Evolutionary conservation across 1,139 yeast genomes (phyloP), one percentile per base, ranked within the genome.

Genomic region (Saccharomyces hybrid): DNA sequence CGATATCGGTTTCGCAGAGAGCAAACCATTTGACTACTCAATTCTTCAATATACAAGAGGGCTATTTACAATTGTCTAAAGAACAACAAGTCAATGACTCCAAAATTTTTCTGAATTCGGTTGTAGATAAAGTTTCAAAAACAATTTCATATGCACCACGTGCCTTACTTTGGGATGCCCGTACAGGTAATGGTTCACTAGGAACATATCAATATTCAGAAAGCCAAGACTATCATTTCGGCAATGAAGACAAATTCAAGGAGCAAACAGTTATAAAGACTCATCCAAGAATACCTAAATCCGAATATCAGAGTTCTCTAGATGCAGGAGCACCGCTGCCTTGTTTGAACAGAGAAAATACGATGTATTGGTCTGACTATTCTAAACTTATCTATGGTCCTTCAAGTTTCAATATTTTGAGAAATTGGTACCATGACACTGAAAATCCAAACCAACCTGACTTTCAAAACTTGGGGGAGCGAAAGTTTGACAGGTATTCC

Each of bases 281-380:
- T 9, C 70, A 67, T 55, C 63, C 65, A 9, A 63, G 65, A 41
- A 64, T 77, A 1, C 61, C 64, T 1, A 81, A 78, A 66, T 82
- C 81, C 59, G 78, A 75, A 23, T 88, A 83, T 65, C 96, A 88
- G 66, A 59, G 57, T 42, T 80, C 83, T 1, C 69, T 89, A 32
- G 96, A 88, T 68, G 54, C 67, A 2, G 83, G 83, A 16, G 58
- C 64, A 4, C 62, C 69, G 0, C 58, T 72, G 6, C 76, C 75
- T 1, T 57, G 58, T 23, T 69, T 87, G 49, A 68, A 69, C 3
- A 61, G 63, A 0, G 63, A 63, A 0, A 79, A 78, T 52, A 80
- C 89, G 0, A 70, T 69, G 46, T 88, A 80, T 64, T 93, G 98
- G 98, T 78, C 93, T 0, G 97, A 90, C 68, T 89, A 85, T 66